phyloP scores from a whole-genome alignment of 169 alveolate species.

The Plasmodium malariae region DNA sequence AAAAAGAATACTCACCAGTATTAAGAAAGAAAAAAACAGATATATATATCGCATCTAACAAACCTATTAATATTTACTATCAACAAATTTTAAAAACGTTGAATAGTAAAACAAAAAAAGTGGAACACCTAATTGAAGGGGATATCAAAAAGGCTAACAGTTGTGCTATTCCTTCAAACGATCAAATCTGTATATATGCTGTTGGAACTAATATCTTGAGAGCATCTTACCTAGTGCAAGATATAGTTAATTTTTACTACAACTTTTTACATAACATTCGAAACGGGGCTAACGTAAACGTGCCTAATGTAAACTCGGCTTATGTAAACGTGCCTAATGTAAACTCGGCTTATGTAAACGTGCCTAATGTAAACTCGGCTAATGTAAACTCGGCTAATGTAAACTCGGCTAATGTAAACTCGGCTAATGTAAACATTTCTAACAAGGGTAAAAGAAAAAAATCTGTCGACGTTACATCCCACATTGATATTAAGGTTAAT shows the following conservation, averaged over 20 bases:
- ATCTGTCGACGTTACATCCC: background rate
- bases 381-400: background rate
- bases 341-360: background rate
- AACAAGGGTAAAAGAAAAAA: background rate
- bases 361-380: background rate
- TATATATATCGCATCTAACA: conserved; percentile 25
- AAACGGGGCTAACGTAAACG: background rate
- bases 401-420: background rate
- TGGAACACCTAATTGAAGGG: conserved; percentile 38
- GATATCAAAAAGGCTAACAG: conserved; percentile 5
- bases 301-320: no score
- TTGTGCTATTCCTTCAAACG: background rate
- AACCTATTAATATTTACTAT: conserved; percentile 26
- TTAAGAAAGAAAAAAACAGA: conserved; percentile 31
- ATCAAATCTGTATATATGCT: conserved; percentile 24
- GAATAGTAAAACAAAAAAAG: conserved; percentile 13
- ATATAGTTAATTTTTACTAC: conserved; percentile 25
- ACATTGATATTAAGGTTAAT: background rate
- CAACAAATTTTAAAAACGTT: conserved; percentile 22
- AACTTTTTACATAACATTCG: conserved; percentile 14
- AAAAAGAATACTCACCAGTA: conserved; percentile 30
- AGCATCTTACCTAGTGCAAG: conserved; percentile 48
- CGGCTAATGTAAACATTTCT: background rate
- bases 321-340: no score
- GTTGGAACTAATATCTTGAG: conserved; percentile 41